Percentiles rank a stretch among this genome's conserved stretches.
Evolutionary conservation across 805 yeast species (phyloP).

Genomic region (Saccharomycopsis sp.): DNA sequence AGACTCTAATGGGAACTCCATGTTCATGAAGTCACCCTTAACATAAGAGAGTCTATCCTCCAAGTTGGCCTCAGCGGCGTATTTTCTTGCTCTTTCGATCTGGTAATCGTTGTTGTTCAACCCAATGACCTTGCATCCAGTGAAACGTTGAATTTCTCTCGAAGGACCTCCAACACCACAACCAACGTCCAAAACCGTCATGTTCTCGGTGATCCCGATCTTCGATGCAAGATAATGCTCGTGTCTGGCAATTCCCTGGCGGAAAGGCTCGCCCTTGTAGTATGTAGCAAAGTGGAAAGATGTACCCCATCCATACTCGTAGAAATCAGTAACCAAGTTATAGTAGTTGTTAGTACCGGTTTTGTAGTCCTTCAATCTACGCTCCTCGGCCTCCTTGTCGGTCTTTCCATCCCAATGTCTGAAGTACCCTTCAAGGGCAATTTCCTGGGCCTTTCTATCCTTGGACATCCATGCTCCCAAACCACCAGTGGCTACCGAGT

Average conservation of each 20-base stretch:
- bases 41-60: constrained; percentile 74
- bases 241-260: constrained; percentile 93
- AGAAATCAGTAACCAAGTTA: constrained; percentile 94
- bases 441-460: constrained; percentile 70
- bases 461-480: constrained; percentile 70
- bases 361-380: constrained; percentile 79
- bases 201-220: constrained; percentile 70
- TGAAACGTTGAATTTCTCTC: constrained; percentile 88
- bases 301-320: constrained; percentile 99
- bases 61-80: constrained; percentile 60
- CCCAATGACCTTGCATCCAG: constrained; percentile 82
- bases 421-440: constrained; percentile 85
- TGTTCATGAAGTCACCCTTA: constrained; percentile 98
- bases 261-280: constrained; percentile 88
- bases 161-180: constrained; percentile 99
- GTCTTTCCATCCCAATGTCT: constrained; percentile 96
- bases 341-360: constrained; percentile 91
- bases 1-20: constrained; percentile 86
- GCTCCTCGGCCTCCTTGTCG: constrained; percentile 59
- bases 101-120: constrained; percentile 96
- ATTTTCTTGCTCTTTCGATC: constrained; percentile 81
- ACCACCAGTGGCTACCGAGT: constrained; percentile 58
- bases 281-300: constrained; percentile 96
- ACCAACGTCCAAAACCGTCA: constrained; percentile 94
- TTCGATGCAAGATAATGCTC: constrained; percentile 90